A percentile compares a stretch with the other conserved stretches of the same genome.
These are phyloP conservation scores for Vigna reflexopilosa DNA, from an alignment of 306 rosid genomes.

Conservation along the genomic window DNA sequence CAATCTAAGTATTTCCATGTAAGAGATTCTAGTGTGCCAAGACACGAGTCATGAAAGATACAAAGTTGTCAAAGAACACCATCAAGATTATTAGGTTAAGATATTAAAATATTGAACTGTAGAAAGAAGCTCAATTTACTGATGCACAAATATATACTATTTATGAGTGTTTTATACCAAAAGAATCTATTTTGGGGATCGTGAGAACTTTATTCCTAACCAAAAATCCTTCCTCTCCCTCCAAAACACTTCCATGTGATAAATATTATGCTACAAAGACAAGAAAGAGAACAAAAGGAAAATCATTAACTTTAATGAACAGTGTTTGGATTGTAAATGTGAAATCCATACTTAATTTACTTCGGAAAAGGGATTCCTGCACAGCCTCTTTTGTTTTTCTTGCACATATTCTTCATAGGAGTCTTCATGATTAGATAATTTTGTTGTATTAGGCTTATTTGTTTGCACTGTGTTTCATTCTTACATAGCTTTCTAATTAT, in stretches of 20 bases:
- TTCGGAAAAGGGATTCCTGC: background rate
- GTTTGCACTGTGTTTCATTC: background rate
- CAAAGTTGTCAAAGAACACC: background rate
- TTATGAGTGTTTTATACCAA: background rate
- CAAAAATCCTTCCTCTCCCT: background rate
- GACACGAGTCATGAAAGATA: background rate
- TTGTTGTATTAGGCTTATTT: background rate
- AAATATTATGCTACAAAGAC: background rate
- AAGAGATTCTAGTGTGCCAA: slow-evolving; percentile 2
- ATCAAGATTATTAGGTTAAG: background rate
- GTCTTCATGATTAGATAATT: background rate
- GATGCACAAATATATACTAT: background rate
- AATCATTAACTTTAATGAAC: background rate
- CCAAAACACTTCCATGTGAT: no score
- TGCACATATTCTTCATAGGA: background rate
- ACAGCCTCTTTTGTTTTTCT: no score
- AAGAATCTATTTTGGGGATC: background rate
- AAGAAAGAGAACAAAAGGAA: background rate
- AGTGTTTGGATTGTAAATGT: background rate
- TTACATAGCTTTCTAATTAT: background rate
- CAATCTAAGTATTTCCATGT: background rate
- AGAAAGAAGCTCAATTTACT: background rate
- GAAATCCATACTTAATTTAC: background rate
- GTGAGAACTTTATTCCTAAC: background rate
- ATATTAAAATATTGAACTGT: background rate